Percentiles rank a stretch among this genome's conserved stretches.
These are phyloP conservation scores for Fragaria nilgerrensis DNA, from an alignment of 306 rosid species.

Conservation along the genomic window DNA sequence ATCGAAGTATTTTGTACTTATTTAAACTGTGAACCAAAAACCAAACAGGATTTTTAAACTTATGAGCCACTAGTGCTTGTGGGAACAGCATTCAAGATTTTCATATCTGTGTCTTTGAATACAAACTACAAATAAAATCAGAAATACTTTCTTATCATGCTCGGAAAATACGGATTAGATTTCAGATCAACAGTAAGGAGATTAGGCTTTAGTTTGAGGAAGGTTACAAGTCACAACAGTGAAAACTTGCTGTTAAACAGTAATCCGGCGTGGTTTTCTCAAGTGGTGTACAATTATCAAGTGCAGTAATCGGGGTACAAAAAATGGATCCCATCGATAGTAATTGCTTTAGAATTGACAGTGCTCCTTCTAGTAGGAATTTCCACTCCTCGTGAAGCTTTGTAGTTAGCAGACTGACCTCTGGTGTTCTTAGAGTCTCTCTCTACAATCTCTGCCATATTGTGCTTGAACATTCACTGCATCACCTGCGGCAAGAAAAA, in stretches of 20 bases:
- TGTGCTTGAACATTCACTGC: slow-evolving; percentile 27
- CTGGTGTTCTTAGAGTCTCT: slow-evolving; percentile 8
- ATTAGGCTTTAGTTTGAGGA: neutral
- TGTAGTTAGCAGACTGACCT: slow-evolving; percentile 1
- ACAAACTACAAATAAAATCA: too few relatives aligned
- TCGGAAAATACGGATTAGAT: neutral
- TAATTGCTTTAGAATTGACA: slow-evolving; percentile 3
- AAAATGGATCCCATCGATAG: neutral
- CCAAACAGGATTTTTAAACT: too few relatives aligned
- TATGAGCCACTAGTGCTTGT: too few relatives aligned
- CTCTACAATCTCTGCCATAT: slow-evolving; percentile 14
- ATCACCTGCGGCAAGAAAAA: slow-evolving; percentile 39
- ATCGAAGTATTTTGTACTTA: too few relatives aligned
- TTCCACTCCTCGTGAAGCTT: slow-evolving; percentile 8
- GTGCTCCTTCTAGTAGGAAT: neutral
- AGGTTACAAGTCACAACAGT: neutral
- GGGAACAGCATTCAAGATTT: too few relatives aligned
- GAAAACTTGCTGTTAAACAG: neutral
- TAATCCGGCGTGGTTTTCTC: slow-evolving; percentile 1
- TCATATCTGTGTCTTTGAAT: too few relatives aligned
- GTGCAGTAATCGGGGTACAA: neutral
- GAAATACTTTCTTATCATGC: neutral
- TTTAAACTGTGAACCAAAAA: too few relatives aligned
- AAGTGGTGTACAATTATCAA: slow-evolving; percentile 1
- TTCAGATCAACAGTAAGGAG: neutral